Conservation (phyloP, 768 basidiomycete genomes). For the Chiua virens region DNA sequence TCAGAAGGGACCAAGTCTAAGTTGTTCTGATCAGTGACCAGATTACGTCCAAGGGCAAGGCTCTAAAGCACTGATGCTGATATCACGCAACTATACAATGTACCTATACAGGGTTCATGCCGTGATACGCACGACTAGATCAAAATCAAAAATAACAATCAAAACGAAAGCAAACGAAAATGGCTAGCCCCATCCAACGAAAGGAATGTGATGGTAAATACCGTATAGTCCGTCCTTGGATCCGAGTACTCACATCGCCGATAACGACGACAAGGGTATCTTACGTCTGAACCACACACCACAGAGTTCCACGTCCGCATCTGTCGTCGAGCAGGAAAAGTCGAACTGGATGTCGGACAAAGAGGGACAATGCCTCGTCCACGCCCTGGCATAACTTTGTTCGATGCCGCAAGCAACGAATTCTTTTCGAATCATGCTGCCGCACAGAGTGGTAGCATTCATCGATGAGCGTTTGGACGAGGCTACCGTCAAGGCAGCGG, state of each 20-base stretch:
- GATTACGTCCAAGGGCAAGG: no score
- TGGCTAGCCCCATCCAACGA: no score
- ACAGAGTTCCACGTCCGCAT: conserved; percentile 29
- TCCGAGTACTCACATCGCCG: not conserved
- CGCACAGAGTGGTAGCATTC: not conserved
- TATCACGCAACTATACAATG: no score
- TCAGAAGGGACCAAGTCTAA: no score
- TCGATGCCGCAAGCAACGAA: conserved; percentile 29
- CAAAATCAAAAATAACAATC: no score
- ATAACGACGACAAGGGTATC: conserved; percentile 2
- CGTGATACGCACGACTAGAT: no score
- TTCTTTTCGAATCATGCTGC: conserved; percentile 15
- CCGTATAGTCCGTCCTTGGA: not conserved
- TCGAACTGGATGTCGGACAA: conserved; percentile 29
- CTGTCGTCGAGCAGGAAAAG: conserved; percentile 27
- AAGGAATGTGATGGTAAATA: not conserved
- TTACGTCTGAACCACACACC: conserved; percentile 33
- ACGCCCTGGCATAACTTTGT: conserved; percentile 26
- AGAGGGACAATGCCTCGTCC: conserved; percentile 30
- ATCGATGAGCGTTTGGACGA: not conserved
- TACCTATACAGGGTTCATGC: no score
- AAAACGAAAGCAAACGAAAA: no score
- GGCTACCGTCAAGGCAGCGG: not conserved
- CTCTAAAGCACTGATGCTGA: no score
- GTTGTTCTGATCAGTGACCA: no score